Base-by-base conservation (phyloP, 108 stramenopile species). In the Stephanodiscus minutulus region DNA sequence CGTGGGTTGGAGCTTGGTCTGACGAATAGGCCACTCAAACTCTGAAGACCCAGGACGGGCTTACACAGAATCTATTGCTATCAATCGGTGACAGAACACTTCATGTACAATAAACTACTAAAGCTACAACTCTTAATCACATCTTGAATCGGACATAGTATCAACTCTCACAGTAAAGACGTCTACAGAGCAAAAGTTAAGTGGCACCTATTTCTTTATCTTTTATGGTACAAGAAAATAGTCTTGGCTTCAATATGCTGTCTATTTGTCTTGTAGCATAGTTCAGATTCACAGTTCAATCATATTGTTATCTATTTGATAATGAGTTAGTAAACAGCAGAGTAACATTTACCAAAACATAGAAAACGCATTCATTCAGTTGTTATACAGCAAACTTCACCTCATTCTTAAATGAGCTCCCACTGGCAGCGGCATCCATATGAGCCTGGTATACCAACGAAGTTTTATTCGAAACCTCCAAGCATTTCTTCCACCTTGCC, bases 391-490 rank as follows among this genome's bases (percentile, higher is more conserved):
- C 88, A 77, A 94, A 94, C 50, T 83, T 81, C 17, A 81, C 65
- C 47, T 88, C 83, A 68, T 88, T 94, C 44, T 87, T 81, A 74
- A 90, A 94, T 10, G 89, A 90, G 22, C 83, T 79, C 66, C 92
- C 92, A 76, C 79, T 87, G 10, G 87, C 87, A 44, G 87, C 87
- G 25, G 92, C 90, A 62, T 88, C 93, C 60, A 76, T 77, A 70
- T 97, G 94, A 27, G 85, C 84, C 81, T 97, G 96, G 82, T 88
- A 97, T 70, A 84, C 83, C 70, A 97, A 66, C 22, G 73, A 53
- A 18, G 87, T 88, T 57, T 87, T 82, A 43, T 86, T 84, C 36
- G 83, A 83, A 60, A 94, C 87, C 75, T 91, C 88, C 64, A 96
- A 78, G 61, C 84, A 83, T 59, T 89, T 91, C 73, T 93, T 93